Evolutionary conservation across 2,329 filamentous ascomycete genomes (phyloP), one percentile per base, ranked within the genome.

Genomic region (Trichoderma sp.): DNA sequence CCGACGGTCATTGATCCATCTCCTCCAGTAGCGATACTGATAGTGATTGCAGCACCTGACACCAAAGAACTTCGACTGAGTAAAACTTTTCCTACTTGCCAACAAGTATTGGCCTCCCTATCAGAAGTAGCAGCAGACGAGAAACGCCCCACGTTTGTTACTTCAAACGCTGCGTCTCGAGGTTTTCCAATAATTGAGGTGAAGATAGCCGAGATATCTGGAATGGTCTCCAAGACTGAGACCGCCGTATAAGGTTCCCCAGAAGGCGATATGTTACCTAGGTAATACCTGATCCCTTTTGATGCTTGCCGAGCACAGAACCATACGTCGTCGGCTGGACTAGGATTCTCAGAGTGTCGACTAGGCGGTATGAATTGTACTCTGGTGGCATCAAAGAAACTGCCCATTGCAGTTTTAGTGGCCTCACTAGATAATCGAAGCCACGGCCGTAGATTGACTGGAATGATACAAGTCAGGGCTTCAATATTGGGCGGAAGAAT

Each of bases 121-220:
- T 26, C 9, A 34, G 32, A 79, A 75, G 8, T 72, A 17, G 47
- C 63, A 2, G 64, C 53, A 32, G 58, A 30, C 15, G 74, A 74
- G 59, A 82, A 78, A 2, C 81, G 75, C 0, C 85, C 85, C 4
- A 86, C 68, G 74, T 85, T 86, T 0, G 84, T 85, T 8, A 86
- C 70, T 73, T 86, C 84, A 26, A 82, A 84, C 9, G 78, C 81
- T 17, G 76, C 74, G 1, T 74, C 76, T 3, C 85, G 77, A 3
- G 78, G 74, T 57, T 81, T 80, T 3, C 84, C 84, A 2, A 84
- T 23, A 64, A 81, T 80, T 0, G 78, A 77, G 3, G 75, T 68
- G 55, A 84, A 81, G 13, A 82, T 77, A 1, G 79, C 78, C 4
- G 80, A 79, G 47, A 82, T 80, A 66, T 85, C 75, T 13, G 78